These are phyloP conservation scores for Crassisporium funariophilum DNA, from an alignment of 768 basidiomycete species.

Conservation along the genomic window DNA sequence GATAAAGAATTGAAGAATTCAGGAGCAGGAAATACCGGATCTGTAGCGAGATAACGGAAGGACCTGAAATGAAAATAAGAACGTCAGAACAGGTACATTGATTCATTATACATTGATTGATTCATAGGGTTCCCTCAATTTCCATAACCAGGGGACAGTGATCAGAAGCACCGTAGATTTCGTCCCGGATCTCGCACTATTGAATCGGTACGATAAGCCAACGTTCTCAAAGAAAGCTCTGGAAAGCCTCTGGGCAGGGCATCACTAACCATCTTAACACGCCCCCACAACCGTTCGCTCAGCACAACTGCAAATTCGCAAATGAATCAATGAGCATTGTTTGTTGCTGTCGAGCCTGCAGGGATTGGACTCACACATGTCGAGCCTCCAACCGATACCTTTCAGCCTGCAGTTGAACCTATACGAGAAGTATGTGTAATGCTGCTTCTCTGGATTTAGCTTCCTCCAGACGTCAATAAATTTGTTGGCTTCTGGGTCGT, in stretches of 20 bases:
- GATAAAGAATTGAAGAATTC: too few species aligned
- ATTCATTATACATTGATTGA: not conserved
- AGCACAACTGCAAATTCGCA: slow-evolving; percentile 71
- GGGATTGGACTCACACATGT: slow-evolving; percentile 62
- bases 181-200: slow-evolving; percentile 80
- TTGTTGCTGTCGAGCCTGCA: not conserved
- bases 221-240: not conserved
- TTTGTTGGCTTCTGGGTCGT: slow-evolving; percentile 37
- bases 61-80: too few species aligned
- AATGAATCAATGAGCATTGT: not conserved
- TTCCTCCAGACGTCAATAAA: slow-evolving; percentile 85
- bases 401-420: slow-evolving; percentile 79
- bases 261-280: slow-evolving; percentile 56
- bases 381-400: slow-evolving; percentile 86
- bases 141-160: slow-evolving; percentile 80
- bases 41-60: too few species aligned
- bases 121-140: slow-evolving; percentile 48
- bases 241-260: too few species aligned
- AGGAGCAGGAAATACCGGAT: too few species aligned
- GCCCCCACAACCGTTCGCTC: slow-evolving; percentile 66
- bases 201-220: not conserved
- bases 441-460: slow-evolving; percentile 63
- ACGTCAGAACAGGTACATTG: not conserved
- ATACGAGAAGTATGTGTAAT: slow-evolving; percentile 86
- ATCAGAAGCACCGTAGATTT: slow-evolving; percentile 87